Evolutionary conservation across 2,329 filamentous ascomycete species (phyloP).

Genomic region (Cercospora sesami): DNA sequence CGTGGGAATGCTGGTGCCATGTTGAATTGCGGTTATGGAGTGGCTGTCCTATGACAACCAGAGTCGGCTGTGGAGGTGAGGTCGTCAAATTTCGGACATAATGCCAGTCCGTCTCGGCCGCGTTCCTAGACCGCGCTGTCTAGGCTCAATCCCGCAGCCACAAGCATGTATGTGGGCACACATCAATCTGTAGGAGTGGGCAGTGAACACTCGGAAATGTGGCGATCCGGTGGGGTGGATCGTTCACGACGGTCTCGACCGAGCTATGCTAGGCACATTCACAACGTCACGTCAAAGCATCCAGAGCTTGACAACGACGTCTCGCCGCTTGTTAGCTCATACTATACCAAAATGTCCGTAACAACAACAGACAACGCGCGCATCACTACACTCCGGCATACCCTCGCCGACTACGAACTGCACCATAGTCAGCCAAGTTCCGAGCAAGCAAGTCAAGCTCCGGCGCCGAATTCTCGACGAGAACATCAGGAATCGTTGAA

Average conservation of each 20-base stretch:
- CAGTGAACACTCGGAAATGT: background rate
- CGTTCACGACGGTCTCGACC: background rate
- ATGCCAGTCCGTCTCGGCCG: background rate
- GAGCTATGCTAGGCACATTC: background rate
- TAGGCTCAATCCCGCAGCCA: background rate
- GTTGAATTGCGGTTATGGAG: background rate
- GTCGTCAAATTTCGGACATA: background rate
- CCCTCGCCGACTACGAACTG: conserved; percentile 51
- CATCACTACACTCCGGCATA: conserved; percentile 40
- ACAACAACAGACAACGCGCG: conserved; percentile 47
- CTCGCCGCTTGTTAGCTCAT: background rate
- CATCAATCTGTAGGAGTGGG: background rate
- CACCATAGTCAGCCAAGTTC: conserved; percentile 40
- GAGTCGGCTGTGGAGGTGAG: background rate
- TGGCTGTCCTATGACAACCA: no score
- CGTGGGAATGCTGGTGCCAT: conserved; percentile 36
- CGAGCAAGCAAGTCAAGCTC: conserved; percentile 33
- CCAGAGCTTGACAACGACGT: background rate
- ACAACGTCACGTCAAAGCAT: background rate
- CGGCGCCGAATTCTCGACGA: conserved; percentile 33
- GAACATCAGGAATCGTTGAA: conserved; percentile 22
- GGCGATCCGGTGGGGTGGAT: background rate
- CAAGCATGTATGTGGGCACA: conserved; percentile 3
- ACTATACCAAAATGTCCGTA: conserved; percentile 43
- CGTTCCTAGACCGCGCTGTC: background rate